phyloP scores from a whole-genome alignment of 2,329 filamentous ascomycete genomes.

The Clonostachys byssicola region DNA sequence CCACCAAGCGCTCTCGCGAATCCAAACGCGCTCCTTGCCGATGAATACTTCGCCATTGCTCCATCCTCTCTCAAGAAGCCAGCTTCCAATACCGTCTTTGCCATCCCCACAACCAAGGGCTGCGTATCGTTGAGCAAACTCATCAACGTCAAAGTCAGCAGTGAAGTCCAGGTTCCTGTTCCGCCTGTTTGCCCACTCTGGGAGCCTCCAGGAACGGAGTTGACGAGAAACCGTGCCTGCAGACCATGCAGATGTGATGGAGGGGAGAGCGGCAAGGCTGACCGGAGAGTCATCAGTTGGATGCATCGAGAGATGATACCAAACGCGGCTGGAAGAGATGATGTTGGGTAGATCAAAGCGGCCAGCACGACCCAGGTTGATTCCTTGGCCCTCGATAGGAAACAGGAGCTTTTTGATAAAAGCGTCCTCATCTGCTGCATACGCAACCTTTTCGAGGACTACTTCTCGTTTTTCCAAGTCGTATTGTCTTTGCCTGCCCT shows the following conservation, averaged over 20 bases:
- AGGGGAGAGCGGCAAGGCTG: constrained; percentile 65
- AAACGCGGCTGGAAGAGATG: constrained; percentile 80
- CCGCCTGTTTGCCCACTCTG: constrained; percentile 93
- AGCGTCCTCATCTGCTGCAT: constrained; percentile 75
- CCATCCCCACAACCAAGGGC: constrained; percentile 85
- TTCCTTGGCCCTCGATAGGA: constrained; percentile 72
- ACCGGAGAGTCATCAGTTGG: constrained; percentile 84
- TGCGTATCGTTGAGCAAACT: constrained; percentile 81
- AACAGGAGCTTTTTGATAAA: constrained; percentile 82
- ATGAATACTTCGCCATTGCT: constrained; percentile 95
- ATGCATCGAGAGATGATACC: constrained; percentile 91
- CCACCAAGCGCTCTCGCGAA: constrained; percentile 94
- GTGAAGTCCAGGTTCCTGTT: constrained; percentile 93
- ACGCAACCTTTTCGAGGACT: constrained; percentile 79
- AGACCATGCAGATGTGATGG: constrained; percentile 83
- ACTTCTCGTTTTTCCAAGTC: constrained; percentile 78
- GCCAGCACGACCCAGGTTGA: constrained; percentile 72
- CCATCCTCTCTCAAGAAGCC: constrained; percentile 93
- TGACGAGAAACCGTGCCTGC: constrained; percentile 90
- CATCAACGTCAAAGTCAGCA: constrained; percentile 90
- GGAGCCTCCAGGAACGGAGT: constrained; percentile 85
- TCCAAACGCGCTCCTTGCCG: constrained; percentile 90
- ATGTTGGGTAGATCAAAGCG: constrained; percentile 74
- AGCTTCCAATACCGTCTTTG: constrained; percentile 87
- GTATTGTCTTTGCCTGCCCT: constrained; percentile 69